phyloP scores from a whole-genome alignment of 2,329 filamentous ascomycete species.

The Alternaria arbusti region DNA sequence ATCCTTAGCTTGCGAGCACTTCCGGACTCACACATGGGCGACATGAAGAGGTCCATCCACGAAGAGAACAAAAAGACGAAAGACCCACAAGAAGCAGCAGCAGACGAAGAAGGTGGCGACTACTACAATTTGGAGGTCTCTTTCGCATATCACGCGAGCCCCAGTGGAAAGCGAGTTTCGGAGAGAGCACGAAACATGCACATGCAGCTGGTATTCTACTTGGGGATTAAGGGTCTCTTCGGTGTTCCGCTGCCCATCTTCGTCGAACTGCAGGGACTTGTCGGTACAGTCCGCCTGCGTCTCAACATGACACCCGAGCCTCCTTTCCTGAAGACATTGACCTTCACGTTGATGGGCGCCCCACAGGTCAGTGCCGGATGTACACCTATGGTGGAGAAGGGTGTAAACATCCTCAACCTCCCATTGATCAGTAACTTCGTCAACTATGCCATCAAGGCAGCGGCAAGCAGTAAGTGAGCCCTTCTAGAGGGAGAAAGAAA shows the following conservation, averaged over 20 bases:
- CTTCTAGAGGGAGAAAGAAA: no score
- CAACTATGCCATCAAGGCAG: conserved; percentile 89
- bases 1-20: conserved; percentile 87
- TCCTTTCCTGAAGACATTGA: conserved; percentile 89
- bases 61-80: conserved; percentile 80
- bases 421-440: conserved; percentile 96
- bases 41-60: conserved; percentile 81
- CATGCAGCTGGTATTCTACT: conserved; percentile 93
- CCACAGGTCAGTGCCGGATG: conserved; percentile 90
- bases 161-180: conserved; percentile 71
- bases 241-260: conserved; percentile 87
- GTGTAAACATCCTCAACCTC: conserved; percentile 88
- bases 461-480: conserved; percentile 62
- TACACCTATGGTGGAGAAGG: conserved; percentile 88
- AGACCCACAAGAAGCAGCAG: conserved; percentile 84
- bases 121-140: conserved; percentile 93
- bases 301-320: conserved; percentile 87
- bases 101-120: conserved; percentile 87
- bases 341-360: conserved; percentile 91
- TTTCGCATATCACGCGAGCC: conserved; percentile 88
- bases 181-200: conserved; percentile 94
- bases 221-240: conserved; percentile 87
- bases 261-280: conserved; percentile 88
- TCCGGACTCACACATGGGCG: conserved; percentile 79
- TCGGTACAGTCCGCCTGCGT: conserved; percentile 83